A percentile compares a stretch with the other conserved stretches of the same genome.
Conservation (phyloP, 768 basidiomycete species). For the Lactarius akahatsu region DNA sequence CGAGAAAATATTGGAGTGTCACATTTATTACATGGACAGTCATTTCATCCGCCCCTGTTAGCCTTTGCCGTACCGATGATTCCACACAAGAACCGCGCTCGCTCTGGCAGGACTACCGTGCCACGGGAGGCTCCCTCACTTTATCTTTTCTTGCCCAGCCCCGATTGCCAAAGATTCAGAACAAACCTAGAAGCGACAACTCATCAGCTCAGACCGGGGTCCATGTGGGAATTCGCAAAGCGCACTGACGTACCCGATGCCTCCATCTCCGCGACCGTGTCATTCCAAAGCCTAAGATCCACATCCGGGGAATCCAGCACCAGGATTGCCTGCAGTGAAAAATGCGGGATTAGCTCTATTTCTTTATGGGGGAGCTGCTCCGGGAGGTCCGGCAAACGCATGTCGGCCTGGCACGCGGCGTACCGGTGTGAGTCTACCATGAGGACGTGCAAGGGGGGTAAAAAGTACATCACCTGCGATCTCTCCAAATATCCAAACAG, state of each 20-base stretch:
- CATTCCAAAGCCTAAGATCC: slow-evolving; percentile 26
- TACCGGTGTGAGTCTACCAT: slow-evolving; percentile 3
- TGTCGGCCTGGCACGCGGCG: slow-evolving; percentile 15
- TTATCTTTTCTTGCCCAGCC: neutral
- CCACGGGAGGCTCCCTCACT: neutral
- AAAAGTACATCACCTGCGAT: slow-evolving; percentile 12
- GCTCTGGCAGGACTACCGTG: neutral
- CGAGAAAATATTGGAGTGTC: neutral
- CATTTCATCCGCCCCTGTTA: neutral
- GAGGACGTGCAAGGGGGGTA: neutral
- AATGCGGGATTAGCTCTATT: slow-evolving; percentile 12
- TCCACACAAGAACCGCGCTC: neutral
- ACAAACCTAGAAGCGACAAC: slow-evolving; percentile 7
- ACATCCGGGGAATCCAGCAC: slow-evolving; percentile 28
- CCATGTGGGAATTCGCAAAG: neutral
- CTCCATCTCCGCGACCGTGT: slow-evolving; percentile 30
- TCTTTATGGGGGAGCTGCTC: slow-evolving; percentile 17
- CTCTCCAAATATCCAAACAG: slow-evolving; percentile 29
- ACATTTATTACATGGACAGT: neutral
- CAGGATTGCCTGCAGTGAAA: slow-evolving; percentile 29
- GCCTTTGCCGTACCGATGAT: neutral
- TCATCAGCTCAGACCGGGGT: slow-evolving; percentile 6
- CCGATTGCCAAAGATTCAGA: neutral
- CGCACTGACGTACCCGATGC: slow-evolving; percentile 19
- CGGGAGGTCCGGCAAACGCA: slow-evolving; percentile 5